phyloP scores from a whole-genome alignment of 1,139 yeast species.

The Suhomyces chickasaworum region DNA sequence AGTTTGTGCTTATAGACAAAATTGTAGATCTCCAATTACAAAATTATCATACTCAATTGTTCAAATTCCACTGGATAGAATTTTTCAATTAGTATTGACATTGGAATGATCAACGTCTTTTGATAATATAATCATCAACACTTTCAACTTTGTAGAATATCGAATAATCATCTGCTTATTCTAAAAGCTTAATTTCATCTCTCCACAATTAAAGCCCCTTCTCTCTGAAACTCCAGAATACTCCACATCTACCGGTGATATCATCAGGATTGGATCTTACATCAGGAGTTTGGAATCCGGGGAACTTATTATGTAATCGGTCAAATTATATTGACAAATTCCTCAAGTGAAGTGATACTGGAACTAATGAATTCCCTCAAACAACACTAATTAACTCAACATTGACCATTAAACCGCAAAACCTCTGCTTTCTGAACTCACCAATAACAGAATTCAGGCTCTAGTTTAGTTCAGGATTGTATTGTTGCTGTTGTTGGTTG shows the following conservation, averaged over 20 bases:
- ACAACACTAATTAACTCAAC: not conserved
- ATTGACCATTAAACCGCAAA: not conserved
- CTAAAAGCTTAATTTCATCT: no score
- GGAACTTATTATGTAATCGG: not conserved
- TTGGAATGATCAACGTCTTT: not conserved
- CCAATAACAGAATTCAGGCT: not conserved
- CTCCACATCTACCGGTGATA: not conserved
- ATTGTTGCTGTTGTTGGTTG: not conserved
- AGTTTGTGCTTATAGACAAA: conserved; percentile 3
- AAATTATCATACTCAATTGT: not conserved
- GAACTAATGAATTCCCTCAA: not conserved
- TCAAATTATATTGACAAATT: not conserved
- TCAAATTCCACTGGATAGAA: not conserved
- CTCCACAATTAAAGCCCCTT: no score
- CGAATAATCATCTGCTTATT: no score
- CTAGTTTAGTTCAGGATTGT: not conserved
- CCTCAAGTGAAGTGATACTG: not conserved
- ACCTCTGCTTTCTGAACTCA: not conserved
- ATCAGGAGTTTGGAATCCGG: not conserved
- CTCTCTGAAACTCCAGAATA: no score
- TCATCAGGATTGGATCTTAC: not conserved
- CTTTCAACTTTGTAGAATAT: no score
- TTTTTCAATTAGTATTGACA: not conserved
- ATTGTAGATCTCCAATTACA: not conserved
- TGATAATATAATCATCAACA: not conserved